These are phyloP conservation scores for Sugiyamaella floridensis DNA, from an alignment of 805 yeast genomes.

Conservation along the genomic window DNA sequence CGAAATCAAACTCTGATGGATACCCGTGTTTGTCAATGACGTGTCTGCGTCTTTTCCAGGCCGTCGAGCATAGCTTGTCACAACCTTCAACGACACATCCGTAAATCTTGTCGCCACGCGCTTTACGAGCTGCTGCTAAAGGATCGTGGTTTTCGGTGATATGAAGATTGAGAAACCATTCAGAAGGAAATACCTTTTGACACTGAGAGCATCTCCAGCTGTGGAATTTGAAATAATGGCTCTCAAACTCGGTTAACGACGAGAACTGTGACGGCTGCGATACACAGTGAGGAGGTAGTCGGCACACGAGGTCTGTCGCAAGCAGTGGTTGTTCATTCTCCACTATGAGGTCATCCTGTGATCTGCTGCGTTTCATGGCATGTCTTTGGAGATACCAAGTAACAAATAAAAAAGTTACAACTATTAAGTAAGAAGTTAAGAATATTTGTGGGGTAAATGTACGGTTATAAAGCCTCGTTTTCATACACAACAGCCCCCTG, in stretches of 20 bases:
- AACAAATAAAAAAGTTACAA: too few relatives aligned
- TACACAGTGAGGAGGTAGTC: constrained; percentile 6
- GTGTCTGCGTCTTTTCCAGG: constrained; percentile 41
- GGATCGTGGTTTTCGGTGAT: constrained; percentile 50
- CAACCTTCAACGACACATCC: constrained; percentile 42
- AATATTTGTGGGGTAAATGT: background rate
- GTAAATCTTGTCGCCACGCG: constrained; percentile 37
- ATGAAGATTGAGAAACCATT: constrained; percentile 40
- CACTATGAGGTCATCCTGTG: background rate
- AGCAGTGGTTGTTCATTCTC: background rate
- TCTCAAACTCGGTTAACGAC: constrained; percentile 17
- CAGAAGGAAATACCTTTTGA: constrained; percentile 35
- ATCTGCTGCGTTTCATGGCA: constrained; percentile 2
- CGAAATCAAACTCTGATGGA: constrained; percentile 30
- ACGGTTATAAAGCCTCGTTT: background rate
- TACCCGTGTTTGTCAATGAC: constrained; percentile 45
- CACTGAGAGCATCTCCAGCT: constrained; percentile 20
- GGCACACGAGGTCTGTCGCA: constrained; percentile 1
- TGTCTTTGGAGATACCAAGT: background rate
- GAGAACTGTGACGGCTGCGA: constrained; percentile 1
- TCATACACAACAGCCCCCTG: background rate
- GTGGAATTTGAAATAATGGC: constrained; percentile 21
- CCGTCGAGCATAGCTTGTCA: constrained; percentile 33
- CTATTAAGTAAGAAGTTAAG: too few relatives aligned
- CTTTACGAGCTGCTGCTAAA: constrained; percentile 32